phyloP scores from a whole-genome alignment of 192 early-diverging fungal species.

The Ambispora gerdemannii region DNA sequence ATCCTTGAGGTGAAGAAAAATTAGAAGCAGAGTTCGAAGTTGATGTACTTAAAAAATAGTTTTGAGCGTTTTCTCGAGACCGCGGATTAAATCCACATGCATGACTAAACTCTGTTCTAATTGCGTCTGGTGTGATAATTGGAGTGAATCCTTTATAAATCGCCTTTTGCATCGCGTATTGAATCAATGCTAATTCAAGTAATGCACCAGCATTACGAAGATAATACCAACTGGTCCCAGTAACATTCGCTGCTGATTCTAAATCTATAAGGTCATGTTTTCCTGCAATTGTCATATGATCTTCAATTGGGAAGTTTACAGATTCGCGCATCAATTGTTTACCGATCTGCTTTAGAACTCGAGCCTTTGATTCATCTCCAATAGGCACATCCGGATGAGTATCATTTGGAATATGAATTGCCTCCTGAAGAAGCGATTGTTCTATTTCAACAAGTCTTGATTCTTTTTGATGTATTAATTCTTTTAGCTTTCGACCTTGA shows the following conservation, averaged over 20 bases:
- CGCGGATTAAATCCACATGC: constrained; percentile 91
- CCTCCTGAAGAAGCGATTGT: constrained; percentile 53
- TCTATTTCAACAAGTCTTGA: constrained; percentile 48
- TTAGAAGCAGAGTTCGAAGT: neutral
- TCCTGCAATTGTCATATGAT: constrained; percentile 71
- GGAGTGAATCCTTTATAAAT: constrained; percentile 69
- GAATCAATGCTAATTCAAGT: constrained; percentile 82
- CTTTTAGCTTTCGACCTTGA: constrained; percentile 59
- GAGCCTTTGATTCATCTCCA: constrained; percentile 70
- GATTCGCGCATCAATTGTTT: constrained; percentile 33
- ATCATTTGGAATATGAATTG: constrained; percentile 73
- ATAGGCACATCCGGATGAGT: constrained; percentile 72
- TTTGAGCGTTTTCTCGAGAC: constrained; percentile 75
- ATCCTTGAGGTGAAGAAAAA: constrained; percentile 23
- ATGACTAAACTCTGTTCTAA: constrained; percentile 73
- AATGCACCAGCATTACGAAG: constrained; percentile 83
- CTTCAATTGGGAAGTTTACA: constrained; percentile 27
- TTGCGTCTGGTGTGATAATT: constrained; percentile 78
- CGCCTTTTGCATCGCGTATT: constrained; percentile 80
- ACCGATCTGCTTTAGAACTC: constrained; percentile 48
- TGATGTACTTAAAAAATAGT: constrained; percentile 56
- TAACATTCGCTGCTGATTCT: constrained; percentile 72
- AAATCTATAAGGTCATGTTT: constrained; percentile 75
- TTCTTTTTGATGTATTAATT: constrained; percentile 53
- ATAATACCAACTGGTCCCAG: constrained; percentile 84